A percentile compares a stretch with the other conserved stretches of the same genome.
These are phyloP conservation scores for Vicia faba DNA, from an alignment of 306 rosid genomes.

Conservation along the genomic window DNA sequence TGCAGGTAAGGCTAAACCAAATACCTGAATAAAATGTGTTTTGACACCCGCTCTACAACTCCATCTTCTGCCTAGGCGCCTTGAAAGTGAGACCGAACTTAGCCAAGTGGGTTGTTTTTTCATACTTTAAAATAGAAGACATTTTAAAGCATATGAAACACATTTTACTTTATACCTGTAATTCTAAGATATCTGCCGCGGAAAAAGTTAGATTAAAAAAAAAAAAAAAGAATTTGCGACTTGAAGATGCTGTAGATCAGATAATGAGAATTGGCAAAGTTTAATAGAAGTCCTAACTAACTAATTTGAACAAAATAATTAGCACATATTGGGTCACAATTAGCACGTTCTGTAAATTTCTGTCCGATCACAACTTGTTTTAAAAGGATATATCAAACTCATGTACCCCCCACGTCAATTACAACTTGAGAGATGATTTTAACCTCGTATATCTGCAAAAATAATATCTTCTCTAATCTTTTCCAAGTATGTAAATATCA, in stretches of 20 bases:
- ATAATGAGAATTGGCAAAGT: neutral
- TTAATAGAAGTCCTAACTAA: neutral
- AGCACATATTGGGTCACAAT: neutral
- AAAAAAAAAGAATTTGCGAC: no score
- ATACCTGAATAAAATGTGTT: no score
- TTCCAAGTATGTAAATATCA: neutral
- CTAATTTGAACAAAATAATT: slow-evolving; percentile 8
- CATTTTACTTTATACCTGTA: no score
- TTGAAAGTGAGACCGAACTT: no score
- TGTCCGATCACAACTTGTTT: neutral
- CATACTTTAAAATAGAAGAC: no score
- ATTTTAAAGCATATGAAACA: no score
- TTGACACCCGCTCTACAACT: no score
- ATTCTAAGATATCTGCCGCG: no score
- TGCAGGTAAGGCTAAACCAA: no score
- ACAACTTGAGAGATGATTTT: slow-evolving; percentile 1
- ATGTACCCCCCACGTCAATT: slow-evolving; percentile 17
- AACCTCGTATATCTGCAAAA: neutral
- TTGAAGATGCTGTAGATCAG: neutral
- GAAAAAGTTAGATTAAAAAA: no score
- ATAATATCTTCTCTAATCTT: neutral
- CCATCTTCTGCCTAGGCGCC: no score
- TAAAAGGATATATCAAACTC: neutral
- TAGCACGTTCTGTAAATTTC: neutral
- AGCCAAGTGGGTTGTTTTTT: no score